Conservation (phyloP, 352 stramenopile species). For the Phytophthora citricola region DNA sequence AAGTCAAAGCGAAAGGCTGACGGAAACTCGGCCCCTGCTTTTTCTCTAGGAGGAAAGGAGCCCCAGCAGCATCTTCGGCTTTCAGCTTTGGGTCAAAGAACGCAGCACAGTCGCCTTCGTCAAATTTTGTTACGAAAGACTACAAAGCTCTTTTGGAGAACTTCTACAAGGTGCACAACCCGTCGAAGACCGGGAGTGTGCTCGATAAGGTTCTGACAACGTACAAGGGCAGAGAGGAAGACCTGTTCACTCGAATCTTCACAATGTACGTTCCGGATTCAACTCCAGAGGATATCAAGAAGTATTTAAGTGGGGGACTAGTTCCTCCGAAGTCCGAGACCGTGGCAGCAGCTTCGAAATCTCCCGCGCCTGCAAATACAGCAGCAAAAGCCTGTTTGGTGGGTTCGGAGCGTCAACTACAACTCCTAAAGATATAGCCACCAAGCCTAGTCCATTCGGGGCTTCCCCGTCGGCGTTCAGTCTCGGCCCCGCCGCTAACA, state of each 20-base stretch:
- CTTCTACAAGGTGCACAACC: conserved; percentile 77
- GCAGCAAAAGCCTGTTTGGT: conserved; percentile 26
- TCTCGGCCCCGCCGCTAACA: conserved; percentile 32
- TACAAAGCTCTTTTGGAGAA: conserved; percentile 61
- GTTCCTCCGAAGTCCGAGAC: conserved; percentile 51
- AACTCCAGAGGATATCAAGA: conserved; percentile 64
- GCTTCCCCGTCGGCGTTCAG: conserved; percentile 34
- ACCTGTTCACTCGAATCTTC: conserved; percentile 69
- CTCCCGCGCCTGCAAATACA: conserved; percentile 21
- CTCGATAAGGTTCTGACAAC: conserved; percentile 62
- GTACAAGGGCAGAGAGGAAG: conserved; percentile 65
- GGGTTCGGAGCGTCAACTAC: conserved; percentile 25
- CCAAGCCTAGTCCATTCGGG: conserved; percentile 31
- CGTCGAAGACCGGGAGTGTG: conserved; percentile 44
- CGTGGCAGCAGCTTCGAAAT: conserved; percentile 13
- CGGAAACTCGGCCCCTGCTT: conserved; percentile 17
- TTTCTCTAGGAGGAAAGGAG: conserved; percentile 43
- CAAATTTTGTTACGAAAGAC: conserved; percentile 28
- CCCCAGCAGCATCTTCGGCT: conserved; percentile 19
- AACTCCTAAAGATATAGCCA: conserved; percentile 22
- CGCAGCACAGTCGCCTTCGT: conserved; percentile 5
- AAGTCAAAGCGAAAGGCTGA: conserved; percentile 29
- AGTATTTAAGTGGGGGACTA: conserved; percentile 61
- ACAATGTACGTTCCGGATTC: conserved; percentile 63
- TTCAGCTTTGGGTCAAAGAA: conserved; percentile 41